phyloP scores from a whole-genome alignment of 2,329 filamentous ascomycete species.

The Albifimbria verrucaria region DNA sequence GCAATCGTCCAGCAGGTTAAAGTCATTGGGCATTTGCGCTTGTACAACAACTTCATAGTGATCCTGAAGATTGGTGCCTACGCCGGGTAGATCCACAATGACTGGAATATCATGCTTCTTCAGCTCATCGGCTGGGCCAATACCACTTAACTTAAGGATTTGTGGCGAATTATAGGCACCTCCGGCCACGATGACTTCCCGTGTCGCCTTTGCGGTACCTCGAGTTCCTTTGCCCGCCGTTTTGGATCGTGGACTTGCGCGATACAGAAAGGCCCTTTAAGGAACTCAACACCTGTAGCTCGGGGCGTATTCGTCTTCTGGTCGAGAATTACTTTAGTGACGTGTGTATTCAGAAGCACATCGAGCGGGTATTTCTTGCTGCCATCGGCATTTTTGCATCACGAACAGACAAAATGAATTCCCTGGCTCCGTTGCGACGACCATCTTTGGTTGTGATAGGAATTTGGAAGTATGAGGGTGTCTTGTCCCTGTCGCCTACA shows the following conservation, averaged over 20 bases:
- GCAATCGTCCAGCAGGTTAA: constrained; percentile 24
- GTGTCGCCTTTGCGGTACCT: constrained; percentile 33
- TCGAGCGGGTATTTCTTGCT: constrained; percentile 54
- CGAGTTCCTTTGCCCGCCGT: constrained; percentile 22
- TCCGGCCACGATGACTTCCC: constrained; percentile 47
- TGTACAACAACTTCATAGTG: constrained; percentile 44
- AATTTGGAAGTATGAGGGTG: constrained; percentile 39
- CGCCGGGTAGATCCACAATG: constrained; percentile 51
- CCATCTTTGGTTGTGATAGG: constrained; percentile 41
- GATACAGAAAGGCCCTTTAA: constrained; percentile 45
- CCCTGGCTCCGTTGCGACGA: constrained; percentile 44
- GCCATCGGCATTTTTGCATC: constrained; percentile 36
- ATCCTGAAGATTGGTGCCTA: constrained; percentile 59
- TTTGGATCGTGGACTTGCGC: constrained; percentile 35
- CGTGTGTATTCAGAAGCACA: constrained; percentile 44
- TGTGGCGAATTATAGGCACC: constrained; percentile 54
- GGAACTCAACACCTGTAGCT: constrained; percentile 47
- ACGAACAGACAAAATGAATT: constrained; percentile 39
- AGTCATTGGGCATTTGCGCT: constrained; percentile 20
- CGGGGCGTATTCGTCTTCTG: constrained; percentile 30
- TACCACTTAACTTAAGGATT: constrained; percentile 48
- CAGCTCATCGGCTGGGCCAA: constrained; percentile 40
- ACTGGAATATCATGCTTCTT: constrained; percentile 36
- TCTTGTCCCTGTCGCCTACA: constrained; percentile 38
- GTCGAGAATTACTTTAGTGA: constrained; percentile 43